phyloP scores from a whole-genome alignment of 768 basidiomycete species.

The Floccularia luteovirens region DNA sequence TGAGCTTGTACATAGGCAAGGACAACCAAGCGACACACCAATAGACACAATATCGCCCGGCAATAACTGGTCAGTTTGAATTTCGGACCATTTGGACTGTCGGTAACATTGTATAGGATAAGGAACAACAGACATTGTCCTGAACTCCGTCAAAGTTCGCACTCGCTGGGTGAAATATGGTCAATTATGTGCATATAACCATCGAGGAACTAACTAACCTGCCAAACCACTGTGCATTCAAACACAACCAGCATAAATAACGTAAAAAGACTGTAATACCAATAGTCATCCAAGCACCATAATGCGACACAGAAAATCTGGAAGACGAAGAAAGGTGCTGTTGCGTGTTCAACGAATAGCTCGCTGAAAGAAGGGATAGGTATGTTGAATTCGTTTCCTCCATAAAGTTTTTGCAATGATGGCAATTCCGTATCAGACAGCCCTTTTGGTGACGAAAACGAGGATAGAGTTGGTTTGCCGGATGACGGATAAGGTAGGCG shows the following conservation, averaged over 20 bases:
- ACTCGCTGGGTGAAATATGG: slow-evolving; percentile 54
- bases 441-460: slow-evolving; percentile 55
- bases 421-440: slow-evolving; percentile 42
- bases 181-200: neutral
- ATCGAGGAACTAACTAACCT: slow-evolving; percentile 49
- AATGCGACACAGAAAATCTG: slow-evolving; percentile 96
- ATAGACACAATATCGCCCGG: slow-evolving; percentile 91
- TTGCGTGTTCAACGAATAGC: slow-evolving; percentile 92
- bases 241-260: slow-evolving; percentile 98
- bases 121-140: slow-evolving; percentile 92
- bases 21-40: slow-evolving; percentile 25
- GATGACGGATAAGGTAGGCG: slow-evolving; percentile 88
- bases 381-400: slow-evolving; percentile 93
- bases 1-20: slow-evolving; percentile 1
- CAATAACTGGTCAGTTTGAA: slow-evolving; percentile 82
- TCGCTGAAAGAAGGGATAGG: slow-evolving; percentile 92
- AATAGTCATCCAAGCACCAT: slow-evolving; percentile 98
- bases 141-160: slow-evolving; percentile 87
- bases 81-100: slow-evolving; percentile 68
- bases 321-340: slow-evolving; percentile 99
- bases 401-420: slow-evolving; percentile 61
- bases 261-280: slow-evolving; percentile 98
- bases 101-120: slow-evolving; percentile 82
- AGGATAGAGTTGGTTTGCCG: slow-evolving; percentile 53
- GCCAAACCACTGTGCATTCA: slow-evolving; percentile 98